Base-by-base conservation (phyloP, 2,329 filamentous ascomycete genomes). In the Diaporthe vaccinii region DNA sequence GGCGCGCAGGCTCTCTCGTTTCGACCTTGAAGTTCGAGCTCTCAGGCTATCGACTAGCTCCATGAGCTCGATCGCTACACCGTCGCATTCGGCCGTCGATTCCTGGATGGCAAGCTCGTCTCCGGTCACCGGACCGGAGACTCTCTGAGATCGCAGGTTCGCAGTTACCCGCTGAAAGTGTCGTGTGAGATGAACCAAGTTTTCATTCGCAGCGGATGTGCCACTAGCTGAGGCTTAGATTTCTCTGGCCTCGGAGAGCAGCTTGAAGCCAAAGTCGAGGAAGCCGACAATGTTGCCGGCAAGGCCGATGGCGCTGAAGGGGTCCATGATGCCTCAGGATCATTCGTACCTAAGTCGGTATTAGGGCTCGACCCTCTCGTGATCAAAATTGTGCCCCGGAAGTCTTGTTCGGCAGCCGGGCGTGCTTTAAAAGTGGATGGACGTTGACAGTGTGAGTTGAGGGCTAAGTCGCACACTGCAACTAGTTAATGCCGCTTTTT, bases 91-190 rank as follows among this genome's bases (percentile, higher is more conserved):
- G 20, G 55, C 55, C 31, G 55, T 31, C 55, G 36, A 31, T 36
- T 58, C 55, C 55, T 58, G 55, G 55, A 58, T 58, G 17, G 55
- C 55, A 58, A 58, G 55, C 20, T 58, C 55, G 15, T 58, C 55
- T 3, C 55, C 31, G 20, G 31, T 25, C 34, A 25, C 10, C 10
- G 34, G 20, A 25, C 57, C 57, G 22, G 57, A 39, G 20, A 39
- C 17, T 20, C n/a, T 59, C 31, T 59, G 57, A 3, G 10, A 31
- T 36, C 57, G 57, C 7, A 59, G 57, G 34, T 31, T 59, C 34
- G 57, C 31, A 36, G 57, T 59, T 20, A 59, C 57, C 22, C 34
- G 57, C 34, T 59, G 34, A 59, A 59, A 59, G 22, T 39, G 57
- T 20, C 41, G 34, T 15, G 57, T 39, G 57, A 59, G 57, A 22